Evolutionary conservation across 73 alveolate species (phyloP).

Genomic region (Effrenium voratum): DNA sequence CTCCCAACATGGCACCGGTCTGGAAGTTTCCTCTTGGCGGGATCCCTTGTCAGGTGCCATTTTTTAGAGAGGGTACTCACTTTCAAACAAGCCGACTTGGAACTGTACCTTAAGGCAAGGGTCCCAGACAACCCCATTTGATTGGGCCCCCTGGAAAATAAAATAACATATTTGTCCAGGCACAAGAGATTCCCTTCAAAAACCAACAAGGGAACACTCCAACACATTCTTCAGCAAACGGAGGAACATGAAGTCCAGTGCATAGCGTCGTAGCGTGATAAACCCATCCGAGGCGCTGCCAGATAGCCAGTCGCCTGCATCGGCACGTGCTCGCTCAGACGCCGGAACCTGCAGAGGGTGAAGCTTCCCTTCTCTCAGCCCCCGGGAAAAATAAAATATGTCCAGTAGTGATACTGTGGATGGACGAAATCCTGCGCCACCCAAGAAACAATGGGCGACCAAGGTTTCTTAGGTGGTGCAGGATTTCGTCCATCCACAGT

Average conservation of each 20-base stretch:
- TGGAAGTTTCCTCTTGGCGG: too few relatives aligned
- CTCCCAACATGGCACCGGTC: too few relatives aligned
- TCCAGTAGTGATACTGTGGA: neutral
- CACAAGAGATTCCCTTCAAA: neutral
- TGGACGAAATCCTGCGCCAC: neutral
- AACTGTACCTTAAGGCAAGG: too few relatives aligned
- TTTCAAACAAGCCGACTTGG: too few relatives aligned
- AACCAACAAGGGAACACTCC: neutral
- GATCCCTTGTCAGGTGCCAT: too few relatives aligned
- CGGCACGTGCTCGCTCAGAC: slow-evolving; percentile 53
- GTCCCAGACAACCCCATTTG: too few relatives aligned
- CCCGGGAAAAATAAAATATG: neutral
- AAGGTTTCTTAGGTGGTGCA: neutral
- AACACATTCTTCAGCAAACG: neutral
- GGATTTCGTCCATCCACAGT: too few relatives aligned
- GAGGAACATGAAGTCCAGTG: neutral
- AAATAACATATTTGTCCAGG: neutral
- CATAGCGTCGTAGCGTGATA: neutral
- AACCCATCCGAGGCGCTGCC: neutral
- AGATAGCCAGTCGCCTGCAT: neutral
- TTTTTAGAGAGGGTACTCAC: too few relatives aligned
- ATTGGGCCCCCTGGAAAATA: too few relatives aligned
- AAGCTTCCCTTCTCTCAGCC: neutral
- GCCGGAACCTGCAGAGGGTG: slow-evolving; percentile 16
- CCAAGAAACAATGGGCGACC: neutral